Base-by-base conservation (phyloP, 306 rosid species). In the Malus sieversii region DNA sequence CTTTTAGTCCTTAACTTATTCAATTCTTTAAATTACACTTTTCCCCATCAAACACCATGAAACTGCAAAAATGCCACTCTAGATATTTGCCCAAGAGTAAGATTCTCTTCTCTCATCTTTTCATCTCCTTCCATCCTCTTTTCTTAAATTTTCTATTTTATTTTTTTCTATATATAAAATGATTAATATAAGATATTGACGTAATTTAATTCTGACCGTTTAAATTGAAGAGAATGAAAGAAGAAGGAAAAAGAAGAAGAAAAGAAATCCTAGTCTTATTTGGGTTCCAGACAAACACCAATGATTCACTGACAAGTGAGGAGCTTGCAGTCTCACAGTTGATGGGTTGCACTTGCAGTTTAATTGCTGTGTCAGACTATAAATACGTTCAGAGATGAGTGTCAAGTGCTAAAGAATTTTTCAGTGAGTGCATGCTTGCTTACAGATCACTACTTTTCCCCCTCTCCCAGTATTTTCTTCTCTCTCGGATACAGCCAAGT, bases 401-500 rank as follows among this genome's bases (percentile, higher is more conserved):
- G 48, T 29, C 51, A 19, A 68, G 75, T 61, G 35, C 19, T 14
- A 11, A 22, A 73, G 75, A 65, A 63, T 40, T 30, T 78, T 46
- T 3, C 75, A 53, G 75, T 32, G 30, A 27, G 55, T 76, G 85
- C 81, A 70, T 70, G 80, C 85, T 42, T 52, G 72, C 70, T 73
- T 76, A 62, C 40, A 71, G 52, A 62, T 60, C 65, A 65, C 75
- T 46, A 46, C 53, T 46, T 46, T 35, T 16, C 35, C 66, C 45
- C 72, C 23, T 25, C 32, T 65, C 23, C 44, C 66, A n/a, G 5
- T 23, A 15, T 19, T 59, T 35, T 7, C 52, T 55, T 74, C 10
- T 59, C 32, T 66, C 25, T 27, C 72, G 35, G 16, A 38, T 25
- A 44, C 32, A 15, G 79, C 73, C 83, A 79, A 48, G 85, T 82